Evolutionary conservation across 2,329 filamentous ascomycete genomes (phyloP).

Genomic region (Allantophomopsis lycopodina): DNA sequence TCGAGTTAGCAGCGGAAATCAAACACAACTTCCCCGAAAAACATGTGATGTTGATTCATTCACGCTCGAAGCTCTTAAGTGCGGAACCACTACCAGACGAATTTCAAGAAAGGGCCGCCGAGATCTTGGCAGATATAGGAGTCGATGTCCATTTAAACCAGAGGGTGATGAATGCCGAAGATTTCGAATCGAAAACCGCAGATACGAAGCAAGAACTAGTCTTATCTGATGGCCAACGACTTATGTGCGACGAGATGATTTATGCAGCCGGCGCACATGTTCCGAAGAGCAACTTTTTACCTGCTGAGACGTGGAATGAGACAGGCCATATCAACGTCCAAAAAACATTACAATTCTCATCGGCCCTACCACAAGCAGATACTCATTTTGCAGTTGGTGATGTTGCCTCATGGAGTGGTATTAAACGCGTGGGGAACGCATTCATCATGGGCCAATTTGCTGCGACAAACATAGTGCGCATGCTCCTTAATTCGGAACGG

Average conservation of each 20-base stretch:
- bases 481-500: too few relatives aligned
- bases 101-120: constrained; percentile 47
- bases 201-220: too few relatives aligned
- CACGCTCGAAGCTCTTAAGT: constrained; percentile 54
- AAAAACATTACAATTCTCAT: constrained; percentile 26
- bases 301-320: too few relatives aligned
- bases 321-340: too few relatives aligned
- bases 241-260: too few relatives aligned
- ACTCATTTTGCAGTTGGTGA: constrained; percentile 60
- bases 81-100: constrained; percentile 59
- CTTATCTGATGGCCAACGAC: too few relatives aligned
- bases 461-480: constrained; percentile 40
- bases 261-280: too few relatives aligned
- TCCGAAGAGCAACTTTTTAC: too few relatives aligned
- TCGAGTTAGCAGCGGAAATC: constrained; percentile 71
- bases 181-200: too few relatives aligned
- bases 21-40: constrained; percentile 51
- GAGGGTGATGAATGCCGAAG: constrained; percentile 26
- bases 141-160: constrained; percentile 52
- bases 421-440: constrained; percentile 66
- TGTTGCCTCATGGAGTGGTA: constrained; percentile 57
- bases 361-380: constrained; percentile 37
- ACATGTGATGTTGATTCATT: constrained; percentile 64
- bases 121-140: constrained; percentile 43
- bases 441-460: constrained; percentile 60